These are phyloP conservation scores for Hydnomerulius pinastri DNA, from an alignment of 768 basidiomycete species.

Conservation along the genomic window DNA sequence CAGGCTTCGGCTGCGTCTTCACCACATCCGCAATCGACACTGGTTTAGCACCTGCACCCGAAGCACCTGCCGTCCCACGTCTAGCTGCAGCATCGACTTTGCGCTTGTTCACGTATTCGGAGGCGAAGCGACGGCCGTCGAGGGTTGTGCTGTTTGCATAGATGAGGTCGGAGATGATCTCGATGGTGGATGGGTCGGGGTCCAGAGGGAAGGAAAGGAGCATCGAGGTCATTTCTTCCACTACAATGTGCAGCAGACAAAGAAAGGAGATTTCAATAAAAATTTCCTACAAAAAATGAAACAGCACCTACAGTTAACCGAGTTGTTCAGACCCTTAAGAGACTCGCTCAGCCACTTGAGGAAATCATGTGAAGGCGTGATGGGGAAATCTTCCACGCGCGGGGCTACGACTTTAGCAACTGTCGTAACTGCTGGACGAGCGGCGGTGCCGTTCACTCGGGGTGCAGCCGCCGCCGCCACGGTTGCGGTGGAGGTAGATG, in stretches of 20 bases:
- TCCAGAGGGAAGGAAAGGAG: constrained; percentile 92
- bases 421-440: constrained; percentile 39
- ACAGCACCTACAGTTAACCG: constrained; percentile 52
- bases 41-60: constrained; percentile 43
- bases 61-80: constrained; percentile 45
- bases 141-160: constrained; percentile 94
- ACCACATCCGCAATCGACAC: constrained; percentile 88
- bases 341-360: constrained; percentile 88
- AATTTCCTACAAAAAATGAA: neutral
- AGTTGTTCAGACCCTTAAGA: constrained; percentile 67
- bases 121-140: constrained; percentile 92
- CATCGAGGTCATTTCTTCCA: constrained; percentile 97
- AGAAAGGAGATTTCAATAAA: constrained; percentile 5
- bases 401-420: constrained; percentile 28
- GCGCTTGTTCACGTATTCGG: constrained; percentile 86
- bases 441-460: constrained; percentile 41
- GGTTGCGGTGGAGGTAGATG: constrained; percentile 29
- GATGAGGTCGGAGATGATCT: constrained; percentile 94
- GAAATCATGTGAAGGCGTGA: constrained; percentile 85
- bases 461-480: constrained; percentile 32
- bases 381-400: constrained; percentile 62
- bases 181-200: constrained; percentile 75
- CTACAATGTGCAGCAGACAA: constrained; percentile 39
- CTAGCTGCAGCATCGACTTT: constrained; percentile 73
- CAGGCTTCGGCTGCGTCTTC: constrained; percentile 79